phyloP scores from a whole-genome alignment of 192 early-diverging fungal species.

The Podila clonocystis region DNA sequence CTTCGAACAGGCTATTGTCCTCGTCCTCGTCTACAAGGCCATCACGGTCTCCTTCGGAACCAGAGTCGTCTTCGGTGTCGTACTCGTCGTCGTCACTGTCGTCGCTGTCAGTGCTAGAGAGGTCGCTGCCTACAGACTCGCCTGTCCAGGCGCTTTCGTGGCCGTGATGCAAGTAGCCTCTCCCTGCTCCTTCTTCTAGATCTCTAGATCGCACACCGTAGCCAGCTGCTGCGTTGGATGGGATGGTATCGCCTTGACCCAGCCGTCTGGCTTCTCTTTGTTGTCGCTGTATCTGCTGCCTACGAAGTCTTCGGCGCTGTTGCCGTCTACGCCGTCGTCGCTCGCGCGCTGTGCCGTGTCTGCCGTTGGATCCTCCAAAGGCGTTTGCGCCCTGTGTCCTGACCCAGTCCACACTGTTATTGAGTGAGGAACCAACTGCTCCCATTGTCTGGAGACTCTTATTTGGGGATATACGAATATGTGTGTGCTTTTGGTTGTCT shows the following conservation, averaged over 20 bases:
- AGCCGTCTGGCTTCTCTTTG: neutral
- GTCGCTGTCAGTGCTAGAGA: slow-evolving; percentile 13
- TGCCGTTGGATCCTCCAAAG: neutral
- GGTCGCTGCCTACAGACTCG: slow-evolving; percentile 13
- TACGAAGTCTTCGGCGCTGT: neutral
- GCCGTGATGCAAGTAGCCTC: slow-evolving; percentile 1
- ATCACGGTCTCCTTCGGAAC: neutral
- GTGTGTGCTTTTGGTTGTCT: neutral
- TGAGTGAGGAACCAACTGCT: slow-evolving; percentile 38
- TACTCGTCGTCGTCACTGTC: slow-evolving; percentile 16
- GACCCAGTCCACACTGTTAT: slow-evolving; percentile 22
- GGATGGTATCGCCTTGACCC: neutral
- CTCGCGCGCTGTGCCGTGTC: neutral
- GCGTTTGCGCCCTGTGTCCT: slow-evolving; percentile 9
- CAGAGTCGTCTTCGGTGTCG: neutral
- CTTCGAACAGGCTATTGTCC: slow-evolving; percentile 22
- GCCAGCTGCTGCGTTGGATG: neutral
- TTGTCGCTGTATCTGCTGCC: slow-evolving; percentile 7
- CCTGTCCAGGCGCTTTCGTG: neutral
- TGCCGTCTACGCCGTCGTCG: neutral
- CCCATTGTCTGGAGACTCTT: slow-evolving; percentile 23
- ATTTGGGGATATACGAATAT: neutral
- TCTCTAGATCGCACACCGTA: neutral
- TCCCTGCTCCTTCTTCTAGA: slow-evolving; percentile 7
- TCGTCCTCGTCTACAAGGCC: slow-evolving; percentile 12